phyloP scores from a whole-genome alignment of 208 protist genomes.

The Lotmaria passim region DNA sequence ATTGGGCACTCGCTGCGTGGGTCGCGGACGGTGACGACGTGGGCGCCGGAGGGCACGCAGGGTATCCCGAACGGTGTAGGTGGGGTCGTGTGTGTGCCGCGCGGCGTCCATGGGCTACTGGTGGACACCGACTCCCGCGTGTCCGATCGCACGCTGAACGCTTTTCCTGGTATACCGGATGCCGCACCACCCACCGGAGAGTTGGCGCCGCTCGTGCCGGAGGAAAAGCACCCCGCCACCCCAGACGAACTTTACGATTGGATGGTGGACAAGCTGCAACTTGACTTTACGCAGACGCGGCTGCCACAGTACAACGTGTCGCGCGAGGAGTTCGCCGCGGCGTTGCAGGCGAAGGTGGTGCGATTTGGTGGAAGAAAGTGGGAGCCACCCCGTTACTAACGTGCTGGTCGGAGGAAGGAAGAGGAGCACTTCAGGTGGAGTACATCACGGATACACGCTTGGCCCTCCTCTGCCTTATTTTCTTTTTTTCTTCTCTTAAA shows the following conservation, averaged over 20 bases:
- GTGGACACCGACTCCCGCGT: neutral
- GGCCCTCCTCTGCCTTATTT: constrained; percentile 5
- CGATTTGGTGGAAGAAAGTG: constrained; percentile 12
- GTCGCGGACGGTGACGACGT: constrained; percentile 13
- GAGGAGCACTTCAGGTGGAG: too few species aligned
- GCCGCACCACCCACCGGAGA: neutral
- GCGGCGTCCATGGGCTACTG: constrained; percentile 10
- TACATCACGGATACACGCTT: too few species aligned
- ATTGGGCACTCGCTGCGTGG: constrained; percentile 20
- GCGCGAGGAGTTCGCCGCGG: constrained; percentile 13
- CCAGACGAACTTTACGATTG: constrained; percentile 18
- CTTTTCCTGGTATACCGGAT: constrained; percentile 2
- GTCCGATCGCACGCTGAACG: constrained; percentile 15
- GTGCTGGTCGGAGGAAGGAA: too few species aligned
- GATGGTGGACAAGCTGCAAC: constrained; percentile 6
- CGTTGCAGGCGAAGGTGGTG: constrained; percentile 5
- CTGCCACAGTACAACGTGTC: constrained; percentile 27
- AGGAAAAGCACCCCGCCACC: constrained; percentile 7
- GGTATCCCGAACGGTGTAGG: constrained; percentile 11
- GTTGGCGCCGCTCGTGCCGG: constrained; percentile 1
- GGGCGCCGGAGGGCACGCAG: constrained; percentile 11
- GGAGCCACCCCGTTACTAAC: neutral
- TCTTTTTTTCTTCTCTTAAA: too few species aligned
- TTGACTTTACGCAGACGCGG: constrained; percentile 15
- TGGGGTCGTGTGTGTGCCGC: constrained; percentile 17